Evolutionary conservation across 2,329 filamentous ascomycete species (phyloP), one percentile per base, ranked within the genome.

Genomic region (Pseudocercospora cruenta): DNA sequence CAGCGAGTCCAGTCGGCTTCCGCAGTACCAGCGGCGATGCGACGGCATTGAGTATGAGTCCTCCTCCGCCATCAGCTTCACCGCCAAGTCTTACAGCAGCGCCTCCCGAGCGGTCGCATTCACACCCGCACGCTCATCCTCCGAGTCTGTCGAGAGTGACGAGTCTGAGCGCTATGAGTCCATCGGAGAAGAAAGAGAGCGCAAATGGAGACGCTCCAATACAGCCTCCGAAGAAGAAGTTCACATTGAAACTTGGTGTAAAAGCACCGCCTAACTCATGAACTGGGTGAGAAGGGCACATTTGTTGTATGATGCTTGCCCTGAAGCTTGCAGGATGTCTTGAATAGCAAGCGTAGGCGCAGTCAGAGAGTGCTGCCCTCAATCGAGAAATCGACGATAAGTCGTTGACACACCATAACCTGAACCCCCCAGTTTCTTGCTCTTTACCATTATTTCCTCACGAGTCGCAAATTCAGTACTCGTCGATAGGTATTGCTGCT

Each of bases 191-290:
- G 66, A 51, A 57, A 58, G 47, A 62, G 49, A 24, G 57, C 58
- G 19, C 51, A 26, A 51, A n/a, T 8, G 26, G 39, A n/a, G 60
- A 64, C 21, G 59, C 16, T 14, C 51, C 60, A 24, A 24, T 39
- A 47, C 55, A 62, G 26, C 71, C 64, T 9, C 69, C 68, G 14
- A 72, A 73, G 69, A 72, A 71, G 58, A 75, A 74, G 62, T 59
- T 74, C 28, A 75, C 68, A 10, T 51, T 75, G 39, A 74, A 73
- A 63, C 28, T 74, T 21, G 65, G 65, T n/a, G 61, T 59, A 22
- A 63, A 60, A 6, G 33, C 31, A 31, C 21, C 51, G 24, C 16
- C 39, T 8, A 19, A 2, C 1, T 51, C 21, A 51, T 10, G 47
- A n/a, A 43, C 1, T 19, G 39, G 39, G 16, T 16, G 16, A 43